Conservation (phyloP, 2,329 filamentous ascomycete genomes). For the Ophiocordyceps camponoti-floridani region DNA sequence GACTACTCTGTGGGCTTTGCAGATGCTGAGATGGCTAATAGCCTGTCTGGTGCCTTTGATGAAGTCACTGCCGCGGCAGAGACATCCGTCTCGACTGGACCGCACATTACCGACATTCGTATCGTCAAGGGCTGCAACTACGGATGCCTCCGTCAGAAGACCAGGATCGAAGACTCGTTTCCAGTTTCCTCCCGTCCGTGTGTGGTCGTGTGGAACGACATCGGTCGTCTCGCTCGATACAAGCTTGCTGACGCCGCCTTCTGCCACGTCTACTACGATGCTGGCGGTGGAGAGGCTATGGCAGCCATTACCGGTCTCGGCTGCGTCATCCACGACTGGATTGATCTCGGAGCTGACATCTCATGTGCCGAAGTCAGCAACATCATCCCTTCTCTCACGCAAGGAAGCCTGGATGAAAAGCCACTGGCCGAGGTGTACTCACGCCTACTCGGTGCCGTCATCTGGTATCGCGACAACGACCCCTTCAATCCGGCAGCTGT, state of each 20-base stretch:
- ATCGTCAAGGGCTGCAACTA: slow-evolving; percentile 2
- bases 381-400: slow-evolving; percentile 2
- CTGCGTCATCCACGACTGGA: slow-evolving; percentile 1
- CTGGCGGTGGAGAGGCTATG: background rate
- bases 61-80: background rate
- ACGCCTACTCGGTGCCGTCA: slow-evolving; percentile 1
- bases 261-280: slow-evolving; percentile 3
- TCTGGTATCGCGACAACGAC: slow-evolving; percentile 2
- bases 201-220: slow-evolving; percentile 3
- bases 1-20: background rate
- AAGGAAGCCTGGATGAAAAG: background rate
- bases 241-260: slow-evolving; percentile 3
- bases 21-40: background rate
- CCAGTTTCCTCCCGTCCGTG: slow-evolving; percentile 1
- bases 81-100: background rate
- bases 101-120: slow-evolving; percentile 1
- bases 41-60: background rate
- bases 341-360: slow-evolving; percentile 3
- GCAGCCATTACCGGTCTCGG: slow-evolving; percentile 1
- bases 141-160: background rate
- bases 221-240: slow-evolving; percentile 1
- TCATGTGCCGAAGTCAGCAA: slow-evolving; percentile 4
- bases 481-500: slow-evolving; percentile 3
- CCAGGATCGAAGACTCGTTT: slow-evolving; percentile 1
- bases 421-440: slow-evolving; percentile 1